Conservation (phyloP, 140 eudicot species). For the Stevia rebaudiana region DNA sequence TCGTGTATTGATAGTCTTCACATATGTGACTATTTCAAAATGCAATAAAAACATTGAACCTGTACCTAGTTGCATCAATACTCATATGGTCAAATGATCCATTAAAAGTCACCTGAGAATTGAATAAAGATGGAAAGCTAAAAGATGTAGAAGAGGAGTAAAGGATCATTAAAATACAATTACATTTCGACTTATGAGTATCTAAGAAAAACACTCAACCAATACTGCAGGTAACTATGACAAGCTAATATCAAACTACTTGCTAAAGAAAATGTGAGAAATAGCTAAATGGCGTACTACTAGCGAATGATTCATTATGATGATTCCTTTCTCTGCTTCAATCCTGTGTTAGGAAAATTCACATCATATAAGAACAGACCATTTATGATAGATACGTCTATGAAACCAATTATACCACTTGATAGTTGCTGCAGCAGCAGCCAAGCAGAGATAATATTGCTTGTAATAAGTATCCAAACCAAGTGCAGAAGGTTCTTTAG, state of each 20-base stretch:
- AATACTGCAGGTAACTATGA: not conserved
- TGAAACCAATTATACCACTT: conserved; percentile 59
- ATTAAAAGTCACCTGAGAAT: conserved; percentile 85
- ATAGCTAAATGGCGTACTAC: conserved; percentile 38
- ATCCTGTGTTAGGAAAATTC: conserved; percentile 50
- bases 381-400: not conserved
- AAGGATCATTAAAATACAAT: not conserved
- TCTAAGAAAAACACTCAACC: not conserved
- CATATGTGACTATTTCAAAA: not conserved
- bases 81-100: conserved; percentile 98
- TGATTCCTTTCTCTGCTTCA: conserved; percentile 94
- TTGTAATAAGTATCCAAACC: conserved; percentile 89
- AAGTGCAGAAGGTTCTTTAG: conserved; percentile 95
- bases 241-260: conserved; percentile 14
- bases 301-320: conserved; percentile 83
- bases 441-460: conserved; percentile 96
- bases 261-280: conserved; percentile 3
- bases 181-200: not conserved
- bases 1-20: not conserved
- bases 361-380: conserved; percentile 10
- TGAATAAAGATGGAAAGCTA: conserved; percentile 15
- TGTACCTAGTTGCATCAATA: conserved; percentile 91
- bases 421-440: conserved; percentile 94
- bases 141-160: conserved; percentile 8
- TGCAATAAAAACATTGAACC: not conserved